Evolutionary conservation across 768 basidiomycete species (phyloP).

Genomic region (Amanita brunnescens): DNA sequence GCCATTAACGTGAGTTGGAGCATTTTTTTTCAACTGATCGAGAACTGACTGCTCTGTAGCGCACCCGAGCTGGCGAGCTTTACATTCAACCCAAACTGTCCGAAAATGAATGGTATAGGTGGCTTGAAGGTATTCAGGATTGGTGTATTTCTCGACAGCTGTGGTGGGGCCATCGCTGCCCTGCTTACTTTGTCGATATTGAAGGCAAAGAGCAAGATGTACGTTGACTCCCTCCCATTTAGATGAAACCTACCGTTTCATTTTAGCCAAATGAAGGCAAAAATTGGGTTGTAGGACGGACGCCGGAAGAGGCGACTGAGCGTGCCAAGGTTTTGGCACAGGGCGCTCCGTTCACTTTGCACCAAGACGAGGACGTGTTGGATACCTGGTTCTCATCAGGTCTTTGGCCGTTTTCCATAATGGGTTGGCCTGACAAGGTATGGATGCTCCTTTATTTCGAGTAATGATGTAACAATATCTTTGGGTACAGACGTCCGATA

Average conservation of each 20-base stretch:
- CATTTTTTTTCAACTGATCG: background rate
- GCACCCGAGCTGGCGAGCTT: constrained; percentile 83
- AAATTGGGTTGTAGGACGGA: constrained; percentile 89
- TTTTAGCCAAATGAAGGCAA: constrained; percentile 55
- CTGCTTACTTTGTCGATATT: constrained; percentile 86
- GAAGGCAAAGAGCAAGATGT: constrained; percentile 70
- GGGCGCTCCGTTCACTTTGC: constrained; percentile 60
- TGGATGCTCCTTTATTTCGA: background rate
- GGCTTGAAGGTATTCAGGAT: constrained; percentile 93
- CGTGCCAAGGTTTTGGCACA: constrained; percentile 64
- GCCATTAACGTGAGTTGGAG: constrained; percentile 60
- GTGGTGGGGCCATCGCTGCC: constrained; percentile 98
- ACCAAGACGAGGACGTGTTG: constrained; percentile 94
- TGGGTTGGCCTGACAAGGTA: constrained; percentile 96
- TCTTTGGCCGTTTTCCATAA: constrained; percentile 94
- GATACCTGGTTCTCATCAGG: constrained; percentile 99
- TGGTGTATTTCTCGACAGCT: constrained; percentile 99
- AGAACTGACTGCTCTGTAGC: constrained; percentile 32
- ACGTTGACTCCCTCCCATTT: constrained; percentile 14
- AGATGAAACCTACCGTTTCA: background rate
- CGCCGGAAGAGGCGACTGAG: constrained; percentile 64
- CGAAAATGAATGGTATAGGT: constrained; percentile 92
- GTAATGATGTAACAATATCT: constrained; percentile 21
- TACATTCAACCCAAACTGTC: constrained; percentile 75
- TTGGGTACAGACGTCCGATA: constrained; percentile 49